Conservation (phyloP, 345 rosid genomes). For the Citrus inodora region DNA sequence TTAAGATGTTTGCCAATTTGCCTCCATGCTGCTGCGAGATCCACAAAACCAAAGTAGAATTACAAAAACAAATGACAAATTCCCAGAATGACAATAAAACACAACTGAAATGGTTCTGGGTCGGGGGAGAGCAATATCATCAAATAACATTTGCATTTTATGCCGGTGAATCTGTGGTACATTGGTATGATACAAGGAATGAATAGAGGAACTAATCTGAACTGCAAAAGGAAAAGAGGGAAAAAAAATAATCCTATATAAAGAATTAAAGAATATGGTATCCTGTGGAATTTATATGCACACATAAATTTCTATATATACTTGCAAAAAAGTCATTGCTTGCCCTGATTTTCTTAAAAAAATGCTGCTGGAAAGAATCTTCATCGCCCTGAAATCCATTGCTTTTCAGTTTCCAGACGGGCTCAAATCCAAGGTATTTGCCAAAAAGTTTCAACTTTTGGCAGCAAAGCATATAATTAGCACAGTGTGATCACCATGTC, state of each 20-base stretch:
- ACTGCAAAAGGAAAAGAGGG: background rate
- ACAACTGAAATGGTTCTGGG: background rate
- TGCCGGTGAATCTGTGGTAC: background rate
- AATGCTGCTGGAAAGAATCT: conserved; percentile 13
- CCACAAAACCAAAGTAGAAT: background rate
- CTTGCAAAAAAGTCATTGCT: background rate
- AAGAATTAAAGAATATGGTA: conserved; percentile 25
- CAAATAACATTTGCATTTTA: background rate
- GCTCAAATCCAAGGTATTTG: conserved; percentile 21
- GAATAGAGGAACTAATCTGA: conserved; percentile 7
- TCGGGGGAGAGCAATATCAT: background rate
- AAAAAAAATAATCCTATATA: conserved; percentile 4
- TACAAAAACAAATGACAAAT: background rate
- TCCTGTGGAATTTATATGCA: conserved; percentile 11
- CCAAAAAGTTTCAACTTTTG: background rate
- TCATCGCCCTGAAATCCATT: conserved; percentile 12
- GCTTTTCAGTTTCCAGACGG: background rate
- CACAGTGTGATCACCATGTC: background rate
- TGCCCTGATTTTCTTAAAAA: background rate
- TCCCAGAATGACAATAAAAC: background rate
- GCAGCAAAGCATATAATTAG: background rate
- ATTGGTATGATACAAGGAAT: background rate
- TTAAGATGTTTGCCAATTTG: background rate
- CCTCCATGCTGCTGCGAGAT: background rate
- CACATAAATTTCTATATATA: background rate